Conservation (phyloP, 1,284 basidiomycete genomes). For the Rhodotorula sp. region DNA sequence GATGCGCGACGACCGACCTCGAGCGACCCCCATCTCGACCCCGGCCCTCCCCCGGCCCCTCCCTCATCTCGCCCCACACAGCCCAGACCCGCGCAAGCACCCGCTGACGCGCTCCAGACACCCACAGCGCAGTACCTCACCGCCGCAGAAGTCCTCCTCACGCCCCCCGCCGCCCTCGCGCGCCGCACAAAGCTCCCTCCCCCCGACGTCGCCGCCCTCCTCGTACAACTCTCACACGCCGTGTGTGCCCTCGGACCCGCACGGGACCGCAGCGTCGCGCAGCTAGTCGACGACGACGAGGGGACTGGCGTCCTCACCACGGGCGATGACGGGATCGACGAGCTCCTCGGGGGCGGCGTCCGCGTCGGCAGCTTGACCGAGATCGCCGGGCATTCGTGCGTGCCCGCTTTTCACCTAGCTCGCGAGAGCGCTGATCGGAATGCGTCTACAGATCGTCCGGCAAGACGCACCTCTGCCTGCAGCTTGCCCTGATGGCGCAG, state of each 20-base stretch:
- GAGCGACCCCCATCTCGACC: too few relatives aligned
- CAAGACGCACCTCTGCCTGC: conserved; percentile 41
- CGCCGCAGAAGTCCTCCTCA: conserved; percentile 36
- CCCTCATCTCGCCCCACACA: too few relatives aligned
- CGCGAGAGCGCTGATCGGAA: too few relatives aligned
- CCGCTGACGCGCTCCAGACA: neutral
- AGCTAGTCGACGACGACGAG: neutral
- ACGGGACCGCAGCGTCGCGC: neutral
- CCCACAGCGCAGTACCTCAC: conserved; percentile 30
- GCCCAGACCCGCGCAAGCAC: neutral
- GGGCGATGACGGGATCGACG: conserved; percentile 29
- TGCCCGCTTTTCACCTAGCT: neutral
- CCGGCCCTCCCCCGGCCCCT: too few relatives aligned
- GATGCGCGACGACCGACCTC: too few relatives aligned
- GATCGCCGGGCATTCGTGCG: conserved; percentile 39
- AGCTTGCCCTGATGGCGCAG: conserved; percentile 29
- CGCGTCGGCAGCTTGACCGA: conserved; percentile 31
- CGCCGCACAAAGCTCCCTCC: conserved; percentile 15
- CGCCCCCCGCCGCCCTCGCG: conserved; percentile 10
- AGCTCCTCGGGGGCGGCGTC: conserved; percentile 31
- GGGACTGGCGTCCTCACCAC: conserved; percentile 6
- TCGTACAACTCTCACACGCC: conserved; percentile 21
- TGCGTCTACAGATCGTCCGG: conserved; percentile 28
- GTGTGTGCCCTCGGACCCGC: neutral
- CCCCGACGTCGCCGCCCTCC: conserved; percentile 9